Percentiles rank a stretch among this genome's conserved stretches.
Evolutionary conservation across 495 filamentous ascomycete species (phyloP).

Genomic region (Aspergillus cristatus): DNA sequence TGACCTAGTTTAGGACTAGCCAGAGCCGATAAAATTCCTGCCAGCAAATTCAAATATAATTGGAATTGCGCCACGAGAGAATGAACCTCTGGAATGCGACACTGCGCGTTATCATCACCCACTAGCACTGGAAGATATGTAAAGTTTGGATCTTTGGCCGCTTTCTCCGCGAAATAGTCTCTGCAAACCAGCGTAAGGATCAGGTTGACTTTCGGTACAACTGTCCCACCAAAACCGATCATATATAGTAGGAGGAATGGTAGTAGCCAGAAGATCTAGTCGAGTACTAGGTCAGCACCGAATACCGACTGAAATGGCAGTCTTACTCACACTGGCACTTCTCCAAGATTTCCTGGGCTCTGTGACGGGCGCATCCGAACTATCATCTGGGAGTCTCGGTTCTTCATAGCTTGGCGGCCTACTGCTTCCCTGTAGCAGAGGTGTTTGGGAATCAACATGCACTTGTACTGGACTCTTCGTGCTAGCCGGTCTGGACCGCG

Average conservation of each 20-base stretch:
- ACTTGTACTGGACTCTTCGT: constrained; percentile 4
- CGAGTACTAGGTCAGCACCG: constrained; percentile 6
- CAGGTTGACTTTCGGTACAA: constrained; percentile 73
- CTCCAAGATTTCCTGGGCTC: constrained; percentile 3
- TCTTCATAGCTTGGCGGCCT: constrained; percentile 6
- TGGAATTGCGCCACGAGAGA: constrained; percentile 66
- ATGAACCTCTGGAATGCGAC: constrained; percentile 62
- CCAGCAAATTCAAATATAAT: constrained; percentile 60
- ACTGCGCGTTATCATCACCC: constrained; percentile 62
- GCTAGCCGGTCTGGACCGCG: constrained; percentile 10
- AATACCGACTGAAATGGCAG: constrained; percentile 1
- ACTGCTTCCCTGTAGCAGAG: constrained; percentile 21
- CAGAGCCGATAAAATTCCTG: constrained; percentile 63
- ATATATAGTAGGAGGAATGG: constrained; percentile 67
- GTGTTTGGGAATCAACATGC: constrained; percentile 22
- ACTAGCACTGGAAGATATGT: constrained; percentile 55
- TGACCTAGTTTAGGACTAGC: constrained; percentile 74
- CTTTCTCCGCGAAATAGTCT: constrained; percentile 60
- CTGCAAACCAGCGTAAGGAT: constrained; percentile 74
- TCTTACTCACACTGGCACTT: constrained; percentile 9
- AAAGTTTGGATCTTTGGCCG: constrained; percentile 45
- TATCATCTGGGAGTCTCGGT: constrained; percentile 2
- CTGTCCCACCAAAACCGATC: constrained; percentile 71
- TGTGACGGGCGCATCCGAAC: neutral
- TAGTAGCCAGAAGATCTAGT: constrained; percentile 76